Evolutionary conservation across 345 rosid species (phyloP), one percentile per base, ranked within the genome.

Genomic region (Gossypioides kirkii): DNA sequence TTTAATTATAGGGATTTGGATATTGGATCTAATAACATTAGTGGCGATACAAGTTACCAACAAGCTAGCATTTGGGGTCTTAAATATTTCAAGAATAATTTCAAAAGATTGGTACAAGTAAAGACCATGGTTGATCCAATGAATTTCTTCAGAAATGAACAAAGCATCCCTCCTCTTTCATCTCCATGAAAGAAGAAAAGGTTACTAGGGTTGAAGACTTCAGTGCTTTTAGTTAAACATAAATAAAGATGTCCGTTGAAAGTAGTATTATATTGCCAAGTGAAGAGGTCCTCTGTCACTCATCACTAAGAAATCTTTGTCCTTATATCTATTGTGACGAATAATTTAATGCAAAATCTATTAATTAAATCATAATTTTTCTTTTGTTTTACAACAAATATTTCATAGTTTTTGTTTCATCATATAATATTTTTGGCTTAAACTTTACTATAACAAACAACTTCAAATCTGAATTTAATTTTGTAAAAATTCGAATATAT

Each of bases 111-210:
- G 17, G 70, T 47, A 3, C 36, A 18, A 3, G 18, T 65, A 12
- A 45, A 65, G 50, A 47, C 70, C 3, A 22, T 3, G 4, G 8
- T 43, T 65, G 70, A 65, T 43, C 70, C 53, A 1, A 17, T 11
- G 4, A 65, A 65, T 65, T 65, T 65, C 70, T 65, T 65, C 36
- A 43, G 8, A 2, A 43, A 65, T 45, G 70, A 65, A 20, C n/a
- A 49, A 55, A 55, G 18, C 14, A 38, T 0, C 6, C 53, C 53
- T 54, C 55, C 23, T 14, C 69, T 77, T 25, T 50, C 36, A 3
- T 8, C 65, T 16, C 8, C 5, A 5, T 1, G 0, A 22, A 61
- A 17, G 46, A 36, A 36, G 22, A 9, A 38, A 38, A 11, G 13
- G n/a, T 10, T 12, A 10, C 2, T 56, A 16, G 50, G 14, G 10